Evolutionary conservation across 2,329 filamentous ascomycete genomes (phyloP).

Genomic region (Diaporthe sp.): DNA sequence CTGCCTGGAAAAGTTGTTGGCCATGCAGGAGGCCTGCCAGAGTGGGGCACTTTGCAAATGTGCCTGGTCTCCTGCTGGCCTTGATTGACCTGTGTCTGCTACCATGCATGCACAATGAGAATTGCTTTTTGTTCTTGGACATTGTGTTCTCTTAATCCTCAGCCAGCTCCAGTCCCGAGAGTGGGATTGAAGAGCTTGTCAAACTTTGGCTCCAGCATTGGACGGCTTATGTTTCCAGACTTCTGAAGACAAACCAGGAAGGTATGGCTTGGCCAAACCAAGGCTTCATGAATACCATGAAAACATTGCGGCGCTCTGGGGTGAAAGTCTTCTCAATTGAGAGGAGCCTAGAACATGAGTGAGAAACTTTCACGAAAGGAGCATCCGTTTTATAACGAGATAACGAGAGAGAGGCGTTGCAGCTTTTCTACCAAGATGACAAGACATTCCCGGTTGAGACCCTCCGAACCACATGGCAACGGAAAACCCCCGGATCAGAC

Average conservation of each 20-base stretch:
- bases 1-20: background rate
- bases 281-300: background rate
- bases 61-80: background rate
- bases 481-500: background rate
- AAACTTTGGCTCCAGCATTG: background rate
- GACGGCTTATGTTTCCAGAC: background rate
- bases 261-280: no score
- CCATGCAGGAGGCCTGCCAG: constrained; percentile 4
- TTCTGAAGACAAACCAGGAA: background rate
- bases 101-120: background rate
- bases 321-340: background rate
- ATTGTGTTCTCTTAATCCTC: background rate
- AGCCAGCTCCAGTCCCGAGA: background rate
- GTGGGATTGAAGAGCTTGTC: background rate
- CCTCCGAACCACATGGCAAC: no score
- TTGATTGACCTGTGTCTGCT: background rate
- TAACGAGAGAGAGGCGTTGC: no score
- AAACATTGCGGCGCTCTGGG: background rate
- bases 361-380: no score
- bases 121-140: background rate
- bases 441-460: background rate
- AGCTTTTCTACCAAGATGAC: no score
- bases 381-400: no score
- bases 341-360: no score
- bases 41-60: background rate